phyloP scores from a whole-genome alignment of 805 yeast genomes.

The Pichia occidentalis region DNA sequence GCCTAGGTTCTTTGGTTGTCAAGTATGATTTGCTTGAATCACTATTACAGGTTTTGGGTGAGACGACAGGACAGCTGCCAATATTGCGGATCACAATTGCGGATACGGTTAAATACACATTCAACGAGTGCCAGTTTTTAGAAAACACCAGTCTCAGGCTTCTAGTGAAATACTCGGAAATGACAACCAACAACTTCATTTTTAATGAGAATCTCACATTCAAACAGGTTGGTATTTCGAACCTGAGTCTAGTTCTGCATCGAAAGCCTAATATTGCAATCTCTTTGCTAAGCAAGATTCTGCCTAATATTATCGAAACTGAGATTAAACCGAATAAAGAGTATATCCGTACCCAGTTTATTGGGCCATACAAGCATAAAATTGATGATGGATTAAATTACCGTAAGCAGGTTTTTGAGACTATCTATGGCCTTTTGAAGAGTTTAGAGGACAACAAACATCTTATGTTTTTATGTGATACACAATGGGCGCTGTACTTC shows the following conservation, averaged over 20 bases:
- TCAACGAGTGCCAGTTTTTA: slow-evolving; percentile 15
- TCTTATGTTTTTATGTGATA: slow-evolving; percentile 16
- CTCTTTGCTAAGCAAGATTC: slow-evolving; percentile 38
- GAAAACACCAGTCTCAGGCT: slow-evolving; percentile 7
- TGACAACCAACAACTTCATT: slow-evolving; percentile 21
- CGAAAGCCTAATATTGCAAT: slow-evolving; percentile 44
- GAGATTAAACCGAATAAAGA: slow-evolving; percentile 52
- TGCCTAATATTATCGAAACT: slow-evolving; percentile 43
- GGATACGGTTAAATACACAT: slow-evolving; percentile 26
- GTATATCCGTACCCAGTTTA: slow-evolving; percentile 59
- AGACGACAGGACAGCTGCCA: slow-evolving; percentile 7
- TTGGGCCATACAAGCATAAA: slow-evolving; percentile 84
- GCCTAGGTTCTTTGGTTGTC: slow-evolving; percentile 20
- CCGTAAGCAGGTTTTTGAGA: slow-evolving; percentile 66
- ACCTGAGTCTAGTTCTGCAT: slow-evolving; percentile 53
- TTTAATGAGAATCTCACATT: slow-evolving; percentile 41
- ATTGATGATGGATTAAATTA: slow-evolving; percentile 72
- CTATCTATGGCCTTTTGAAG: slow-evolving; percentile 47
- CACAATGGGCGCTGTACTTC: slow-evolving; percentile 27
- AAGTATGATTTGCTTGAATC: slow-evolving; percentile 14
- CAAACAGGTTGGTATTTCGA: slow-evolving; percentile 53
- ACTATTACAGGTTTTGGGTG: slow-evolving; percentile 13
- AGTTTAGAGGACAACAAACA: slow-evolving; percentile 27
- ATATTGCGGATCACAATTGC: slow-evolving; percentile 23
- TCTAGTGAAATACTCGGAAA: slow-evolving; percentile 22